Conservation (phyloP, 164 flowering plant species). For the Saururus chinensis region DNA sequence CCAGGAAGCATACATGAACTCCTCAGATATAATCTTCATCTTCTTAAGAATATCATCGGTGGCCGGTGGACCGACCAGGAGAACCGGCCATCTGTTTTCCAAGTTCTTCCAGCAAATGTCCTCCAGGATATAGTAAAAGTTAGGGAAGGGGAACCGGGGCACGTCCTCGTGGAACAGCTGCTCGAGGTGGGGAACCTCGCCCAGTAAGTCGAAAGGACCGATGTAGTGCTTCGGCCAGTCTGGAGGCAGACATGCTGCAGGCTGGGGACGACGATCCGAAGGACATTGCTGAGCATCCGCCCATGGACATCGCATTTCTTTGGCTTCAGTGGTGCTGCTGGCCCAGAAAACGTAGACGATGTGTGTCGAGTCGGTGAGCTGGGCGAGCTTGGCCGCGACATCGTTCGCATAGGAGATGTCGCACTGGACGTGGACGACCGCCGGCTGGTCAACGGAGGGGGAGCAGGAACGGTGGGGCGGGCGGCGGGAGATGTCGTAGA, state of each 20-base stretch:
- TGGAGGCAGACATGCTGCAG: constrained; percentile 60
- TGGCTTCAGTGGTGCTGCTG: constrained; percentile 24
- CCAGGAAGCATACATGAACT: no score
- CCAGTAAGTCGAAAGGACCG: constrained; percentile 40
- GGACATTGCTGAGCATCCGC: constrained; percentile 53
- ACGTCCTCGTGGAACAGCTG: constrained; percentile 64
- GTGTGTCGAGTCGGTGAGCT: constrained; percentile 63
- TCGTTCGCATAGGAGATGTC: constrained; percentile 43
- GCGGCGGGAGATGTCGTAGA: constrained; percentile 75
- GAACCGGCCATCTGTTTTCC: constrained; percentile 15
- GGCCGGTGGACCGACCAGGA: constrained; percentile 76
- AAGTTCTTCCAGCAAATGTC: constrained; percentile 45
- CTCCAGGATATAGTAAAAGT: constrained; percentile 57
- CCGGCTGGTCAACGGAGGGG: constrained; percentile 45
- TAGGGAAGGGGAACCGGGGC: constrained; percentile 40
- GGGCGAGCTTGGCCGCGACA: constrained; percentile 39
- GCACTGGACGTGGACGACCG: constrained; percentile 65
- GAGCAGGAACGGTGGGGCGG: constrained; percentile 51
- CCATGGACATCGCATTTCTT: constrained; percentile 42
- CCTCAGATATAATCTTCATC: no score
- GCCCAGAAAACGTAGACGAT: constrained; percentile 65
- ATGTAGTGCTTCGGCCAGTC: constrained; percentile 61
- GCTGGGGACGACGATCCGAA: constrained; percentile 43
- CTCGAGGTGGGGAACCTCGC: constrained; percentile 30
- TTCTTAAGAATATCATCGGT: constrained; percentile 26